Percentiles rank a stretch among this genome's conserved stretches.
phyloP scores from a whole-genome alignment of 2,329 filamentous ascomycete species.

The Fusarium albidum region DNA sequence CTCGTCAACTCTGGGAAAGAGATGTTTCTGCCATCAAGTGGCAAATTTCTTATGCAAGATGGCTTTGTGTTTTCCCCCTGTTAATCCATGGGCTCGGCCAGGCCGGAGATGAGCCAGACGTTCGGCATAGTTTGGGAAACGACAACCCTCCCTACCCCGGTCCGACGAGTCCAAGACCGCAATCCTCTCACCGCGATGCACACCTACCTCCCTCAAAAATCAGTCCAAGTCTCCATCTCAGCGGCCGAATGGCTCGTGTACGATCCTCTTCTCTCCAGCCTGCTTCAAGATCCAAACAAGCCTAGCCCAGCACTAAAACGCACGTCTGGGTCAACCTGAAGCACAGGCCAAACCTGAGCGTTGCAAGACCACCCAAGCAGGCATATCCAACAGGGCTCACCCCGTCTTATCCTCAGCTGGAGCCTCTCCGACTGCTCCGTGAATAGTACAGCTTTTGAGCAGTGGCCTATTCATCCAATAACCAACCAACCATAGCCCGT shows the following conservation, averaged over 20 bases:
- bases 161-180: not conserved
- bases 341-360: constrained; percentile 25
- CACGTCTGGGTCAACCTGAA: constrained; percentile 26
- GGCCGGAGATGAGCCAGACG: constrained; percentile 13
- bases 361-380: constrained; percentile 13
- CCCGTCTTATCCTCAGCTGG: constrained; percentile 21
- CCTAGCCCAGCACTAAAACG: constrained; percentile 19
- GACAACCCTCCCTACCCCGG: constrained; percentile 3
- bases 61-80: not conserved
- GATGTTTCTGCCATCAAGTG: not conserved
- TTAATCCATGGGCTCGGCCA: constrained; percentile 3
- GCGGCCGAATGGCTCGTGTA: not conserved
- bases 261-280: constrained; percentile 1
- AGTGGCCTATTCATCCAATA: constrained; percentile 17
- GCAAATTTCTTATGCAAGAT: not conserved
- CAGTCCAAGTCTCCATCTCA: not conserved
- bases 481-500: constrained; percentile 18
- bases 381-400: constrained; percentile 17
- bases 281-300: constrained; percentile 6
- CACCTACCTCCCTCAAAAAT: not conserved
- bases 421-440: constrained; percentile 23
- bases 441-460: constrained; percentile 12
- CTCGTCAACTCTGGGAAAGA: not conserved
- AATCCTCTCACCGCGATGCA: not conserved
- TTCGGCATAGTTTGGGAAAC: not conserved